phyloP scores from a whole-genome alignment of 768 basidiomycete genomes.

The Hygrophorus russula region DNA sequence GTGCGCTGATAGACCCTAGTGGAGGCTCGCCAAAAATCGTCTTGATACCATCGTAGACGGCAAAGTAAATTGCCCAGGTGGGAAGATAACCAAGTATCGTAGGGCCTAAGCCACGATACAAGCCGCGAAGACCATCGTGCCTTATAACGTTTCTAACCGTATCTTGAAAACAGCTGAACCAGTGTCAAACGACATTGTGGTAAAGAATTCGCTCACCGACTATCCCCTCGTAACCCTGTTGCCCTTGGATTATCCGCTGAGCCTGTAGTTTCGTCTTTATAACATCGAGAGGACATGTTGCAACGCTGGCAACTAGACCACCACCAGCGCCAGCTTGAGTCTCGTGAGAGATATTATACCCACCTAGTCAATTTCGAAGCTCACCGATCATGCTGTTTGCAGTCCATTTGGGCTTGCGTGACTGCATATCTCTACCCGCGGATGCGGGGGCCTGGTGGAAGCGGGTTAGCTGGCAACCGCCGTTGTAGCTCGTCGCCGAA shows the following conservation, averaged over 20 bases:
- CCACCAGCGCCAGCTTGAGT: slow-evolving; percentile 84
- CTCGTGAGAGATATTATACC: background rate
- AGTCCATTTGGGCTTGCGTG: slow-evolving; percentile 50
- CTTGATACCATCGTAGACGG: slow-evolving; percentile 96
- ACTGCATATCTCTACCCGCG: slow-evolving; percentile 60
- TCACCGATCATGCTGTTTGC: slow-evolving; percentile 76
- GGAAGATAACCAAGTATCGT: slow-evolving; percentile 95
- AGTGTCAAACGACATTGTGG: background rate
- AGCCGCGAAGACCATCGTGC: slow-evolving; percentile 71
- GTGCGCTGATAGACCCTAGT: slow-evolving; percentile 21
- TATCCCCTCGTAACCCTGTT: slow-evolving; percentile 68
- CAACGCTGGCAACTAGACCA: slow-evolving; percentile 83
- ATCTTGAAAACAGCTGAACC: slow-evolving; percentile 27
- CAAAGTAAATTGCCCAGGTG: slow-evolving; percentile 98
- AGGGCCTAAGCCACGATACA: slow-evolving; percentile 96
- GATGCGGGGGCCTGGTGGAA: slow-evolving; percentile 37
- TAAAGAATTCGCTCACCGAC: slow-evolving; percentile 41
- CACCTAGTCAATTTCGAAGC: slow-evolving; percentile 13
- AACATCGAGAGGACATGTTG: slow-evolving; percentile 96
- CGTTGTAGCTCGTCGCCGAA: slow-evolving; percentile 3
- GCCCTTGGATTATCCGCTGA: slow-evolving; percentile 62
- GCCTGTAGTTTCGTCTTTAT: slow-evolving; percentile 97
- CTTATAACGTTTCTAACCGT: slow-evolving; percentile 45
- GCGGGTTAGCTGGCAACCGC: slow-evolving; percentile 13
- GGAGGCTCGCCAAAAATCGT: slow-evolving; percentile 62